A percentile compares a stretch with the other conserved stretches of the same genome.
Evolutionary conservation across 2,329 filamentous ascomycete genomes (phyloP).

Genomic region (Claviceps quebecensis): DNA sequence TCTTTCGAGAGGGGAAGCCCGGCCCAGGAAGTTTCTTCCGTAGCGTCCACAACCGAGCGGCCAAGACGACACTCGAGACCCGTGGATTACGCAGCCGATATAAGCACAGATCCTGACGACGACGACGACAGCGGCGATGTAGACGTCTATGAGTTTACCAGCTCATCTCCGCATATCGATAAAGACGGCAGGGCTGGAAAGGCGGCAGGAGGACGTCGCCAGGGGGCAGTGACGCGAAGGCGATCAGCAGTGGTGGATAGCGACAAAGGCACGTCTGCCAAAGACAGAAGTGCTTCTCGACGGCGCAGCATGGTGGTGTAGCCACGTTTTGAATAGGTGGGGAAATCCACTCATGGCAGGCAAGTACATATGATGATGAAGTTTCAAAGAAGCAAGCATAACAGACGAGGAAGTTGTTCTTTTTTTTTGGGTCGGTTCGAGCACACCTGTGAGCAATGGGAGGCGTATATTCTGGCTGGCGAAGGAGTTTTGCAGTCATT

Average conservation of each 20-base stretch:
- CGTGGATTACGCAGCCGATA: conserved; percentile 2
- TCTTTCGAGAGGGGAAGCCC: conserved; percentile 28
- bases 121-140: conserved; percentile 13
- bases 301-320: conserved; percentile 48
- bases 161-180: conserved; percentile 28
- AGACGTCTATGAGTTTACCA: conserved; percentile 43
- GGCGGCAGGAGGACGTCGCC: conserved; percentile 17
- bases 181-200: conserved; percentile 15
- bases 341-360: neutral
- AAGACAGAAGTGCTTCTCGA: conserved; percentile 24
- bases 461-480: conserved; percentile 14
- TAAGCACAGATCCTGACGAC: conserved; percentile 1
- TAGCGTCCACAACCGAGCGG: conserved; percentile 21
- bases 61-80: conserved; percentile 25
- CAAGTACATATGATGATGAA: conserved; percentile 1
- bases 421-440: neutral
- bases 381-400: neutral
- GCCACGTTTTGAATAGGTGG: conserved; percentile 18
- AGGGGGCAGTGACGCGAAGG: conserved; percentile 22
- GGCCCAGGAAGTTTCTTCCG: conserved; percentile 16
- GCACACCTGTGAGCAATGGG: conserved; percentile 1
- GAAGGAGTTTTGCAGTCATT: conserved; percentile 13
- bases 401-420: neutral
- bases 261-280: conserved; percentile 18
- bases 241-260: conserved; percentile 24